Base-by-base conservation (phyloP, 768 basidiomycete genomes). In the Boletus huronensis region DNA sequence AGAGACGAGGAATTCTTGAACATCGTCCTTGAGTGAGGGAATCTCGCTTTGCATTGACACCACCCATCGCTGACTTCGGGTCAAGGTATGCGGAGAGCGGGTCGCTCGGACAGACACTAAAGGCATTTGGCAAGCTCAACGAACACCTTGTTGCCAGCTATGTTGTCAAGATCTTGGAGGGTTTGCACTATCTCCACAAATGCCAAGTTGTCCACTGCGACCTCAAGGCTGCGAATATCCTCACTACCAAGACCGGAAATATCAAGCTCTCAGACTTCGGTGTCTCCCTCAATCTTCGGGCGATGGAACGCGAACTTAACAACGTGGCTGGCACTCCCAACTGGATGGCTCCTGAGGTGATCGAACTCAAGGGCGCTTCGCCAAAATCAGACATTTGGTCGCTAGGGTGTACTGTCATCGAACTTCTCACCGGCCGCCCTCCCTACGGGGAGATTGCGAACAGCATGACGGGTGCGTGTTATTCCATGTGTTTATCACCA, bases 321-420 rank as follows among this genome's bases (percentile, higher is more conserved):
- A 90, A 89, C 62, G 88, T 93, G 26, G 87, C 90, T 8, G 96
- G 96, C 10, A 99, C 96, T 10, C 96, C 96, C 14, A 96, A 98
- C 65, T 99, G 96, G 96, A 98, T 99, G 94, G 95, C 95, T 11
- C 96, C 96, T 3, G 96, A 99, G 72, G 91, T 98, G 48, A 98
- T 99, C 58, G 88, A 93, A 68, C 81, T 98, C 52, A 89, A 93
- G 69, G 95, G 95, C 4, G 91, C 96, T 8, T 88, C 90, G n/a
- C 79, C 87, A 0, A 93, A 93, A 63, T 88, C 91, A 26, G 94
- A 97, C 67, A 95, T 97, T 31, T 97, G 94, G 94, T 96, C 93
- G 0, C 72, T 99, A 58, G 96, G 85, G 1, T 97, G 95, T 66
- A 98, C 96, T 4, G 85, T 98, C 61, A 85, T 96, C 62, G 96